Evolutionary conservation across 2,329 filamentous ascomycete genomes (phyloP).

Genomic region (Ophiocordyceps australis): DNA sequence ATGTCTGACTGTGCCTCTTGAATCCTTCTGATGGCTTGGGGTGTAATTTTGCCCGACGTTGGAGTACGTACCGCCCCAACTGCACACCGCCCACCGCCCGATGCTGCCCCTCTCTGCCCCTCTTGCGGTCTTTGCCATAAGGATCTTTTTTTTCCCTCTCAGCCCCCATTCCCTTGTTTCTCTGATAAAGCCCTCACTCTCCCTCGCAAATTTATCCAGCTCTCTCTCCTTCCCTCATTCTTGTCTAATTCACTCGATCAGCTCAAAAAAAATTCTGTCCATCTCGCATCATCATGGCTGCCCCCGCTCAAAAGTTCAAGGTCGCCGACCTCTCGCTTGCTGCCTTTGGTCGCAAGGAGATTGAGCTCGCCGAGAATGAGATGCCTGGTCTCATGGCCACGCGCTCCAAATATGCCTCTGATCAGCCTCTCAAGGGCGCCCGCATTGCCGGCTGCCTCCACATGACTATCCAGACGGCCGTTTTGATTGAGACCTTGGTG

Average conservation of each 20-base stretch:
- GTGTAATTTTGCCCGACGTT: too few species aligned
- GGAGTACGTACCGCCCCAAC: too few species aligned
- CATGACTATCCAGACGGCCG: conserved; percentile 99
- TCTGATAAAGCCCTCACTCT: too few species aligned
- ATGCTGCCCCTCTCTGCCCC: too few species aligned
- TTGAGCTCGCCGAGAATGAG: conserved; percentile 89
- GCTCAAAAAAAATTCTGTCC: conserved; percentile 1
- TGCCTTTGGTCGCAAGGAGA: conserved; percentile 97
- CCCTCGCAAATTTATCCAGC: too few species aligned
- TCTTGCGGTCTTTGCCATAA: too few species aligned
- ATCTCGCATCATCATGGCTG: conserved; percentile 38
- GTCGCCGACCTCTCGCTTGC: conserved; percentile 95
- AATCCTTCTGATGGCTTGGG: too few species aligned
- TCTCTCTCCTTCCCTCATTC: conserved; percentile 5
- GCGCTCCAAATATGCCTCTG: conserved; percentile 72
- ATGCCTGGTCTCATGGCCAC: conserved; percentile 98
- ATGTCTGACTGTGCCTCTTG: too few species aligned
- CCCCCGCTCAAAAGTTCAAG: conserved; percentile 89
- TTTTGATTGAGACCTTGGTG: conserved; percentile 95
- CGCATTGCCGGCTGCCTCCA: conserved; percentile 96
- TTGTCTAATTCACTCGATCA: conserved; percentile 3
- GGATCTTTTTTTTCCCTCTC: too few species aligned
- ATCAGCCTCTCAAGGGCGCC: conserved; percentile 88
- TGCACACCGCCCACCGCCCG: too few species aligned
- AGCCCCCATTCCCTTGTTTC: too few species aligned